Evolutionary conservation across 768 basidiomycete genomes (phyloP).

Genomic region (Amanita muscaria): DNA sequence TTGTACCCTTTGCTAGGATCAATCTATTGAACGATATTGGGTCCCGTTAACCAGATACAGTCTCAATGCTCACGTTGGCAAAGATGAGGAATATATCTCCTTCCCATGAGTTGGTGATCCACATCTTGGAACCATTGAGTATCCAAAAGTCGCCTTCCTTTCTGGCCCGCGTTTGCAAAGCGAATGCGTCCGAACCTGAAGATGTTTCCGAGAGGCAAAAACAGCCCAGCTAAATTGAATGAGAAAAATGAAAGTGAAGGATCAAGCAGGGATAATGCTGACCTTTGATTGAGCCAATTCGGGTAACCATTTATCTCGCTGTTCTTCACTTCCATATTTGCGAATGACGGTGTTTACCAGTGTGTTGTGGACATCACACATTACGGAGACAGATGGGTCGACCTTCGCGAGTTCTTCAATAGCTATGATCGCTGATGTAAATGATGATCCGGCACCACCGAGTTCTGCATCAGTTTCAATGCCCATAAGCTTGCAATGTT

Average conservation of each 20-base stretch:
- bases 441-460: conserved; percentile 84
- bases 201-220: conserved; percentile 92
- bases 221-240: conserved; percentile 65
- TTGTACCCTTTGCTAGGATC: conserved; percentile 96
- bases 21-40: conserved; percentile 29
- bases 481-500: conserved; percentile 82
- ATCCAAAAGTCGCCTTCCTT: conserved; percentile 82
- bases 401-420: conserved; percentile 96
- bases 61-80: conserved; percentile 59
- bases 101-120: conserved; percentile 94
- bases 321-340: conserved; percentile 73
- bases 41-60: neutral
- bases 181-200: conserved; percentile 96
- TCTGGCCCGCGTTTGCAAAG: conserved; percentile 85
- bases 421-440: conserved; percentile 91
- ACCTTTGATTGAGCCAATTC: conserved; percentile 74
- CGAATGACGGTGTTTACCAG: conserved; percentile 93
- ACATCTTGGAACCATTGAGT: conserved; percentile 98
- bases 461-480: conserved; percentile 84
- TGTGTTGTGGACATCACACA: conserved; percentile 98
- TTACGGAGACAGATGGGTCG: conserved; percentile 92
- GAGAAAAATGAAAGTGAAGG: conserved; percentile 3
- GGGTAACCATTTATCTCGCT: conserved; percentile 86
- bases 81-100: conserved; percentile 92
- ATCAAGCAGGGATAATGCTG: neutral